Percentiles rank a stretch among this genome's conserved stretches.
phyloP scores from a whole-genome alignment of 1,139 yeast species.

The Geotrichum citri-aurantii region DNA sequence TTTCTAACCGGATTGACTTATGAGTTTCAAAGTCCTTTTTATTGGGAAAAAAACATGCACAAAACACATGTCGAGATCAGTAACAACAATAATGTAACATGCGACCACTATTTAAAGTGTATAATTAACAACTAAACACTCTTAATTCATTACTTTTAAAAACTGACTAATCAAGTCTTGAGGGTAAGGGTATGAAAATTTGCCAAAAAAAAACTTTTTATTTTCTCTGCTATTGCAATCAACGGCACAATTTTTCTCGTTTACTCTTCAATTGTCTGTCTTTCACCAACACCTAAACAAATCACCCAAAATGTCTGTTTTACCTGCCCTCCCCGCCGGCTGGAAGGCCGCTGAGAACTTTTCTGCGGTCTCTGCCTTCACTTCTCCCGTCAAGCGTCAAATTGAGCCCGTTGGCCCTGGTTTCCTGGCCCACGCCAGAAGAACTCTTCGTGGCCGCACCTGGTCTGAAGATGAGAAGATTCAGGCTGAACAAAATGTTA shows the following conservation, averaged over 20 bases:
- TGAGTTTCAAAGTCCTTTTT: too few relatives aligned
- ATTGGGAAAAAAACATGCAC: too few relatives aligned
- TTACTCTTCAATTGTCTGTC: not conserved
- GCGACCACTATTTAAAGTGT: too few relatives aligned
- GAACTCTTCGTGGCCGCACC: constrained; percentile 94
- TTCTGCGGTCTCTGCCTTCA: constrained; percentile 36
- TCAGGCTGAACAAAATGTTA: constrained; percentile 87
- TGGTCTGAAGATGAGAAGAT: constrained; percentile 96
- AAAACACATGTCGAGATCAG: too few relatives aligned
- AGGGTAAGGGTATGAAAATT: too few relatives aligned
- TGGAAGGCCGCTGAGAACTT: constrained; percentile 34
- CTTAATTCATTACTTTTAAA: too few relatives aligned
- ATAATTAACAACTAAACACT: too few relatives aligned
- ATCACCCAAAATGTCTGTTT: constrained; percentile 6
- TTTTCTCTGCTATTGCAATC: not conserved
- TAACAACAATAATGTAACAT: too few relatives aligned
- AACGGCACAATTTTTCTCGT: not conserved
- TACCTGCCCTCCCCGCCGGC: constrained; percentile 29
- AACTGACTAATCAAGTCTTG: too few relatives aligned
- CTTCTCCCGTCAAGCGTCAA: constrained; percentile 75
- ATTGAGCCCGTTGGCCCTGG: constrained; percentile 96
- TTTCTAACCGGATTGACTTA: too few relatives aligned
- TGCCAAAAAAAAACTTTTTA: too few relatives aligned
- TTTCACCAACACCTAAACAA: not conserved
- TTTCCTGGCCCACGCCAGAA: constrained; percentile 93